Percentiles rank a stretch among this genome's conserved stretches.
phyloP scores from a whole-genome alignment of 2,329 filamentous ascomycete genomes.

The Colletotrichum higginsianum region DNA sequence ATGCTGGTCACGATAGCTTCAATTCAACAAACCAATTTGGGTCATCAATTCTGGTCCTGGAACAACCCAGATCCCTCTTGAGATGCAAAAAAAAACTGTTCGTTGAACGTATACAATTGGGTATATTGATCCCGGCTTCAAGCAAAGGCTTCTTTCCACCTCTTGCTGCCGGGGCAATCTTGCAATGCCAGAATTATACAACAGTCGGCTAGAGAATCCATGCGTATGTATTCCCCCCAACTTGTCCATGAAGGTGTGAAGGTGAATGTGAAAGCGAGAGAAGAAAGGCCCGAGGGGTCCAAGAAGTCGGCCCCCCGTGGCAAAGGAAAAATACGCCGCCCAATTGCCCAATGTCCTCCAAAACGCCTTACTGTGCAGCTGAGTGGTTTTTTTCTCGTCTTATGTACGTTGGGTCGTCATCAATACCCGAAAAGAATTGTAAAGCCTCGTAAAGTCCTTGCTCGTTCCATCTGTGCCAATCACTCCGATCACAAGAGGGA shows the following conservation, averaged over 20 bases:
- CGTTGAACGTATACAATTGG: not conserved
- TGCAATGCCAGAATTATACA: constrained; percentile 14
- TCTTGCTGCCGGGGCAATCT: not conserved
- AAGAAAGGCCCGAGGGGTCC: constrained; percentile 11
- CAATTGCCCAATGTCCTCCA: constrained; percentile 25
- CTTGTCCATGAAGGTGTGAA: not conserved
- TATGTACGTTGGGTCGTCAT: constrained; percentile 32
- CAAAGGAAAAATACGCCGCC: constrained; percentile 30
- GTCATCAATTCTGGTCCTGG: no score
- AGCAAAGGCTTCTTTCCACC: not conserved
- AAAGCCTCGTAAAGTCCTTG: constrained; percentile 16
- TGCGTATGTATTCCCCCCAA: not conserved
- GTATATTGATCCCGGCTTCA: constrained; percentile 6
- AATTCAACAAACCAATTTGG: no score
- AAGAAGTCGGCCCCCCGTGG: not conserved
- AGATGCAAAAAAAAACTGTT: no score
- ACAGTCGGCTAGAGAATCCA: constrained; percentile 17
- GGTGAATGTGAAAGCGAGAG: not conserved
- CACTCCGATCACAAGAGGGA: no score
- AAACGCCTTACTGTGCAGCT: constrained; percentile 37
- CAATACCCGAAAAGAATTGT: constrained; percentile 17
- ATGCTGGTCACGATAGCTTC: no score
- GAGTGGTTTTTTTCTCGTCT: constrained; percentile 12
- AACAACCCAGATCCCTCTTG: not conserved
- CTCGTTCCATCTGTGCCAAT: not conserved